Percentiles rank a stretch among this genome's conserved stretches.
phyloP scores from a whole-genome alignment of 805 yeast species.

The Candida quercuum region DNA sequence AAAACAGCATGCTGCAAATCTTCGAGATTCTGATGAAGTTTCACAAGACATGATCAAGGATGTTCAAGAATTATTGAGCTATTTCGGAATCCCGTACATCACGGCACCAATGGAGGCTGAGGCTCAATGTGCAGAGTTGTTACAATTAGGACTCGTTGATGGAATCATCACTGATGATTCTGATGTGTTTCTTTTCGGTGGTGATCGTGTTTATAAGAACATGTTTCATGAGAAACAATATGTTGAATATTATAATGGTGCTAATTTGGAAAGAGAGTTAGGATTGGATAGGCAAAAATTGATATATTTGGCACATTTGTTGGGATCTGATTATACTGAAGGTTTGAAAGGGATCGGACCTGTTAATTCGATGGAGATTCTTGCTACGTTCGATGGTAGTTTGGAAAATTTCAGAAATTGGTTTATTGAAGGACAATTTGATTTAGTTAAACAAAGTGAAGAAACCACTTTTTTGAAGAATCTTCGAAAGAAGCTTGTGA shows the following conservation, averaged over 20 bases:
- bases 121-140: slow-evolving; percentile 90
- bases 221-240: slow-evolving; percentile 91
- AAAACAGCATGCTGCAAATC: slow-evolving; percentile 58
- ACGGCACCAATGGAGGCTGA: slow-evolving; percentile 99
- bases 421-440: slow-evolving; percentile 38
- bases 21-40: slow-evolving; percentile 89
- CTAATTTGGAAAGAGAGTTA: slow-evolving; percentile 52
- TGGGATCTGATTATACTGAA: slow-evolving; percentile 94
- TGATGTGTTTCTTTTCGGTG: slow-evolving; percentile 93
- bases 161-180: slow-evolving; percentile 97
- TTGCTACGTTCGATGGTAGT: slow-evolving; percentile 68
- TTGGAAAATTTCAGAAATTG: slow-evolving; percentile 34
- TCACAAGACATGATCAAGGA: slow-evolving; percentile 81
- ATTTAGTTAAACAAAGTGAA: slow-evolving; percentile 31
- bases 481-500: slow-evolving; percentile 47
- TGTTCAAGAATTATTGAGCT: slow-evolving; percentile 78
- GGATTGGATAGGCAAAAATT: slow-evolving; percentile 61
- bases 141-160: slow-evolving; percentile 70
- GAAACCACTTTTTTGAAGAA: slow-evolving; percentile 49
- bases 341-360: slow-evolving; percentile 95
- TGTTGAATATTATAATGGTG: slow-evolving; percentile 74
- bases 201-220: slow-evolving; percentile 76
- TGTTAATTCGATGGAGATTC: slow-evolving; percentile 81
- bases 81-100: slow-evolving; percentile 91
- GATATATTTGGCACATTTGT: slow-evolving; percentile 74